phyloP scores from a whole-genome alignment of 2,329 filamentous ascomycete genomes.

The Sporothrix phasma region DNA sequence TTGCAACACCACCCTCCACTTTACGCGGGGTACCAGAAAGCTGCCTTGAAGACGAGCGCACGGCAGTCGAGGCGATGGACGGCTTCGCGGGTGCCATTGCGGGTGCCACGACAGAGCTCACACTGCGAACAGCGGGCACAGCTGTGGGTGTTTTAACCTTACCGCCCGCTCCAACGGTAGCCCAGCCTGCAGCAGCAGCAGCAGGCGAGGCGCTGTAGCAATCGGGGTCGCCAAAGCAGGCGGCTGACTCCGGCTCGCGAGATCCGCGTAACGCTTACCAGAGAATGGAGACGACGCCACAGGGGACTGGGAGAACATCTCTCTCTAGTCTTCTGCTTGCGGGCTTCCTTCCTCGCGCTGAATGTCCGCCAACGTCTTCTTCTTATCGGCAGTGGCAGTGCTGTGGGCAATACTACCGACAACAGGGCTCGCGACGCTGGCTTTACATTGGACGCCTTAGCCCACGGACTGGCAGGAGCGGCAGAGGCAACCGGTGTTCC shows the following conservation, averaged over 20 bases:
- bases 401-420: conserved; percentile 24
- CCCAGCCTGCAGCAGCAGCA: conserved; percentile 60
- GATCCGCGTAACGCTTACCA: conserved; percentile 88
- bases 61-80: conserved; percentile 29
- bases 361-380: conserved; percentile 92
- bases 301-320: conserved; percentile 35
- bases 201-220: conserved; percentile 28
- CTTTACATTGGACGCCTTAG: conserved; percentile 49
- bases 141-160: conserved; percentile 71
- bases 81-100: conserved; percentile 34
- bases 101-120: conserved; percentile 30
- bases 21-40: conserved; percentile 34
- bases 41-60: conserved; percentile 35
- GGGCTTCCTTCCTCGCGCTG: conserved; percentile 89
- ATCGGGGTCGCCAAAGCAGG: conserved; percentile 33
- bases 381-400: conserved; percentile 35
- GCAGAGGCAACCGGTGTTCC: conserved; percentile 58
- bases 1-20: conserved; percentile 43
- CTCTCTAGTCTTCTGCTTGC: conserved; percentile 66
- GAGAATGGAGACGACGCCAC: conserved; percentile 24
- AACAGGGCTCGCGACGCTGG: conserved; percentile 21
- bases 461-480: conserved; percentile 52
- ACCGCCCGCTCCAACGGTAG: conserved; percentile 86
- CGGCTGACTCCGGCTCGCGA: conserved; percentile 62
- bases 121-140: conserved; percentile 40